These are phyloP conservation scores for Truncatella angustata DNA, from an alignment of 2,329 filamentous ascomycete species.

Conservation along the genomic window DNA sequence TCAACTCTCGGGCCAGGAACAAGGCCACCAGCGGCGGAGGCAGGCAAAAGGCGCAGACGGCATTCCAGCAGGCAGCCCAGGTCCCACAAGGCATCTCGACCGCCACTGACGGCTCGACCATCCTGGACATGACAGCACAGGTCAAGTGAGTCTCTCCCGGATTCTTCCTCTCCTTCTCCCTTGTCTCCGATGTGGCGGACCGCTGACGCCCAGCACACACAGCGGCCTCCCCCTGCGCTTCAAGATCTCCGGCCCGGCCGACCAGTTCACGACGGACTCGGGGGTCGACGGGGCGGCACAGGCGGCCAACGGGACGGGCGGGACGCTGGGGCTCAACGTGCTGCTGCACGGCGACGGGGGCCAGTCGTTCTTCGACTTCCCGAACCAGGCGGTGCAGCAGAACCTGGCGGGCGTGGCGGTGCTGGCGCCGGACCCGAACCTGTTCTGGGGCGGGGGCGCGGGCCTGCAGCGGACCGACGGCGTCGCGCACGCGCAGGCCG, in stretches of 20 bases:
- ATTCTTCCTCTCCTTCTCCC: neutral
- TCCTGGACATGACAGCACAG: constrained; percentile 52
- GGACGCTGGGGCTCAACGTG: constrained; percentile 51
- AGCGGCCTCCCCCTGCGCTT: constrained; percentile 51
- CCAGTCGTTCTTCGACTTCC: constrained; percentile 57
- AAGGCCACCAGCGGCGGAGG: constrained; percentile 12
- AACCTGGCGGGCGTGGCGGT: constrained; percentile 52
- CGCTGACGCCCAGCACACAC: constrained; percentile 13
- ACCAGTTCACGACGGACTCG: constrained; percentile 48
- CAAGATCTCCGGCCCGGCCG: constrained; percentile 53
- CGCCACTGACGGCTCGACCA: constrained; percentile 53
- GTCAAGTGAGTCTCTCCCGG: constrained; percentile 52
- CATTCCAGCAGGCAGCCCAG: constrained; percentile 23
- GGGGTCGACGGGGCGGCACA: constrained; percentile 45
- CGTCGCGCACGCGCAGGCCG: constrained; percentile 53
- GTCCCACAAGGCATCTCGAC: constrained; percentile 35
- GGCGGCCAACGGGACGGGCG: constrained; percentile 23
- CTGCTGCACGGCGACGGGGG: constrained; percentile 60
- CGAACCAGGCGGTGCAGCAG: constrained; percentile 50
- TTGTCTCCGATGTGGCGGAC: neutral
- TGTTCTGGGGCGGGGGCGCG: constrained; percentile 57
- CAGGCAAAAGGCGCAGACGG: constrained; percentile 19
- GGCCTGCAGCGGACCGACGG: constrained; percentile 54
- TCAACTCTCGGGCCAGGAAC: constrained; percentile 6
- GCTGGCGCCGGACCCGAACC: constrained; percentile 51